Evolutionary conservation across 2,329 filamentous ascomycete species (phyloP).

Genomic region (Pseudohalonectria lignicola): DNA sequence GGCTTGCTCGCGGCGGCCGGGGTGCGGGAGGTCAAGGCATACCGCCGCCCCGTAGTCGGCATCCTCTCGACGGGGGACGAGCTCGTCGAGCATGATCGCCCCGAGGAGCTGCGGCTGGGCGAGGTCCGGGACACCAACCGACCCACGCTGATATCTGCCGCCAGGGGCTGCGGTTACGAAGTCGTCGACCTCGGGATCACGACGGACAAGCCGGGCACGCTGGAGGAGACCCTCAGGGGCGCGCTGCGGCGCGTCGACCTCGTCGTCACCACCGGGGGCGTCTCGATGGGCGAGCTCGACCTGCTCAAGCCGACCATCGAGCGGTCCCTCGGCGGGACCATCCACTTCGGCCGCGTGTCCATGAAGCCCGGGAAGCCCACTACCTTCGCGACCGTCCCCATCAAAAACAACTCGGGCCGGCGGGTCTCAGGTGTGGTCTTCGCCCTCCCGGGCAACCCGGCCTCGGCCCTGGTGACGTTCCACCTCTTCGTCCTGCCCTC

Average conservation of each 20-base stretch:
- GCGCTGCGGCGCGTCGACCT: slow-evolving; percentile 68
- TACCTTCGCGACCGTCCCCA: slow-evolving; percentile 82
- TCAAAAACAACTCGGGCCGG: slow-evolving; percentile 43
- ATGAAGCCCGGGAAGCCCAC: slow-evolving; percentile 99
- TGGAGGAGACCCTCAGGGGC: slow-evolving; percentile 68
- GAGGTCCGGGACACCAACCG: slow-evolving; percentile 93
- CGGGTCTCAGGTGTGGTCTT: slow-evolving; percentile 66
- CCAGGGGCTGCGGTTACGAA: slow-evolving; percentile 63
- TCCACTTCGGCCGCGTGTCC: slow-evolving; percentile 89
- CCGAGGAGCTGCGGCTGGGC: slow-evolving; percentile 55
- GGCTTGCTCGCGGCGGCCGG: slow-evolving; percentile 83
- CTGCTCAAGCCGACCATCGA: slow-evolving; percentile 95
- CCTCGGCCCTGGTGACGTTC: slow-evolving; percentile 84
- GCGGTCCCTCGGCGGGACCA: slow-evolving; percentile 75
- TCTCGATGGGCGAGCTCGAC: slow-evolving; percentile 96
- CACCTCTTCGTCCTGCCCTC: slow-evolving; percentile 89
- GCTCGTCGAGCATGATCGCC: slow-evolving; percentile 63
- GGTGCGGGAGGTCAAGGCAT: slow-evolving; percentile 58
- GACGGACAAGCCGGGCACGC: slow-evolving; percentile 56
- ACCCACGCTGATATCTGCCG: slow-evolving; percentile 72
- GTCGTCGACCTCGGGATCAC: slow-evolving; percentile 81
- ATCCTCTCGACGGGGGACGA: slow-evolving; percentile 93
- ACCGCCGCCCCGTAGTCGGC: slow-evolving; percentile 67
- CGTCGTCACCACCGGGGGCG: slow-evolving; percentile 84
- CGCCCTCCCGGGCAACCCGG: slow-evolving; percentile 86